These are phyloP conservation scores for Escovopsis sp. DNA, from an alignment of 2,329 filamentous ascomycete genomes.

Conservation along the genomic window DNA sequence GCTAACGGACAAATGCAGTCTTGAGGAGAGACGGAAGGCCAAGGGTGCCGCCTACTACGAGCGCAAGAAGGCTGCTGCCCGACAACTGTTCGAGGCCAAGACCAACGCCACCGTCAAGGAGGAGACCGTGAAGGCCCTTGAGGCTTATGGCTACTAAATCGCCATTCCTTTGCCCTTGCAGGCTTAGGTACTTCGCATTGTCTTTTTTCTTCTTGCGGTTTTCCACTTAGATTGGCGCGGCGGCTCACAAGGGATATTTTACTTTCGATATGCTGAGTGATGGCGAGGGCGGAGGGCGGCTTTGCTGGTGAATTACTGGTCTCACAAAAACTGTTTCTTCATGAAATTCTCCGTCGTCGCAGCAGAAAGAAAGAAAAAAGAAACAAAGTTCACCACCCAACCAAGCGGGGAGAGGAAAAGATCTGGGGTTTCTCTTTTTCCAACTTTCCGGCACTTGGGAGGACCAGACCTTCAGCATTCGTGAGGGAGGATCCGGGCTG, in stretches of 20 bases:
- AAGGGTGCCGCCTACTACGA: conserved; percentile 99
- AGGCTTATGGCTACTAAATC: conserved; percentile 76
- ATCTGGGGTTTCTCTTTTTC: no score
- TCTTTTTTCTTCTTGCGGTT: conserved; percentile 34
- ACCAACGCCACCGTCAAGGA: conserved; percentile 77
- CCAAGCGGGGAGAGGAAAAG: no score
- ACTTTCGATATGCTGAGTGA: conserved; percentile 32
- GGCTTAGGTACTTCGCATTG: conserved; percentile 23
- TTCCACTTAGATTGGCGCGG: conserved; percentile 37
- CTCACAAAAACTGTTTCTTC: conserved; percentile 17
- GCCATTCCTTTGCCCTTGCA: conserved; percentile 16
- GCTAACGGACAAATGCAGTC: conserved; percentile 37
- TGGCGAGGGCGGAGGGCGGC: conserved; percentile 25
- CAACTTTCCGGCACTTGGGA: no score
- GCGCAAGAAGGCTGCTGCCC: conserved; percentile 94
- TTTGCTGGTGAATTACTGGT: conserved; percentile 20
- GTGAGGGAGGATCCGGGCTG: background rate
- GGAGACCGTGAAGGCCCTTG: conserved; percentile 80
- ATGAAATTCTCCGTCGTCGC: conserved; percentile 18
- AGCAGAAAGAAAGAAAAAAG: conserved; percentile 19
- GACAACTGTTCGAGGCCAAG: conserved; percentile 84
- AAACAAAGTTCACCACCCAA: no score
- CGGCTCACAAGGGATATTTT: conserved; percentile 32
- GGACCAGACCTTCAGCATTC: no score
- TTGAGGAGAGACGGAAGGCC: conserved; percentile 99